Base-by-base conservation (phyloP, 176 grass and related monocot species). In the Tuctoria greenei region DNA sequence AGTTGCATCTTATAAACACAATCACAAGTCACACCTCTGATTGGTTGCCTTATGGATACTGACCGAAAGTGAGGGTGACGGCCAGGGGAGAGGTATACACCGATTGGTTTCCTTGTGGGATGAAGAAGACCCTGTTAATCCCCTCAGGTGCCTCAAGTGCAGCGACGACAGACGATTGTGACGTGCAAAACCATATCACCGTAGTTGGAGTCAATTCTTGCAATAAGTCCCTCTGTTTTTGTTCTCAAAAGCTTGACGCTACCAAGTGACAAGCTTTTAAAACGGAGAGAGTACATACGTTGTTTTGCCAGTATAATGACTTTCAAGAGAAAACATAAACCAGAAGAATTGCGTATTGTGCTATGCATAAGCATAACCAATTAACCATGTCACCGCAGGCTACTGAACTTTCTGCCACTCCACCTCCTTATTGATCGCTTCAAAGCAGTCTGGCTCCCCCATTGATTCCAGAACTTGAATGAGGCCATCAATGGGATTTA, bases 401-500 rank as follows among this genome's bases (percentile, higher is more conserved):
- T 11, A 10, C 23, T 23, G 11, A 2, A 10, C 31, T 63, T 47
- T 25, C 57, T 47, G 73, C 58, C 12, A 36, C 73, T 11, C 10
- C 42, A 14, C 57, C 40, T n/a, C 57, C 25, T 23, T 54, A 27
- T 78, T 56, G 56, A 63, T 78, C 2, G 45, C 20, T 71, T 51
- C 65, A 15, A 68, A 61, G 55, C 28, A 45, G 16, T 77, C 20
- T 41, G 34, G 35, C 24, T 80, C 27, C 25, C 21, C 34, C 20
- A 77, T 76, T 61, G 72, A 71, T 88, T 81, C 69, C 82, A 52
- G 44, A 78, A 75, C 82, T 93, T 89, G 83, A 93, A 93, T 81
- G 74, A 85, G 72, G 69, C 80, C 90, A 86, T 83, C 61, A 89
- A 89, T 93, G 71, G 71, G 82, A 86, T 93, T 86, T 77, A 93